Evolutionary conservation across 352 stramenopile genomes (phyloP).

Genomic region (Thalassiosira pacifica): DNA sequence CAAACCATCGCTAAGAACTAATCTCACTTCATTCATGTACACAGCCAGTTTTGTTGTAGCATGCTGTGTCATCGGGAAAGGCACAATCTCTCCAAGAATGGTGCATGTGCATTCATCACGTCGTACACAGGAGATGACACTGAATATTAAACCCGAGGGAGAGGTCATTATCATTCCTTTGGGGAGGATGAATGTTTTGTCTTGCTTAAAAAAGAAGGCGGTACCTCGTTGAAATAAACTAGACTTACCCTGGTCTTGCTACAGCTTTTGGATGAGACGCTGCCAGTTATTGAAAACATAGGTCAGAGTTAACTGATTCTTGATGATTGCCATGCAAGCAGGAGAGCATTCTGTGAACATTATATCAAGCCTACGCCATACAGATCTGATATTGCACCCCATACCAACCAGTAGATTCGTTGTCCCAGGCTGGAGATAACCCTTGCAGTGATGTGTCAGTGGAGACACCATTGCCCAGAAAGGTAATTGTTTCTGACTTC

Average conservation of each 20-base stretch:
- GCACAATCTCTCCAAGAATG: neutral
- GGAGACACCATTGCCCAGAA: neutral
- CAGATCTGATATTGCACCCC: neutral
- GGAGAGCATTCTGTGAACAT: neutral
- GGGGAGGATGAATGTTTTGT: neutral
- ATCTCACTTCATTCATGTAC: neutral
- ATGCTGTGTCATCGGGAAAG: no score
- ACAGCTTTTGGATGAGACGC: neutral
- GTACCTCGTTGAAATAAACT: slow-evolving; percentile 3
- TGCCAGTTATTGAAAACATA: slow-evolving; percentile 5
- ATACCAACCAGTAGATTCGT: neutral
- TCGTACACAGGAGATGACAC: neutral
- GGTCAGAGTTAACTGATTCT: neutral
- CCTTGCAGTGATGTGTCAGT: neutral
- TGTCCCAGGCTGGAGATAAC: neutral
- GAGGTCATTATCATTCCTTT: neutral
- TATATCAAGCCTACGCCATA: neutral
- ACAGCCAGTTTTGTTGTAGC: neutral
- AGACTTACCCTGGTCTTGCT: neutral
- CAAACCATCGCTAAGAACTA: neutral
- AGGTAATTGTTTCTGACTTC: neutral
- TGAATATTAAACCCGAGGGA: neutral
- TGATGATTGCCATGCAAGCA: neutral
- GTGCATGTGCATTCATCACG: neutral
- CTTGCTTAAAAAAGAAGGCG: slow-evolving; percentile 4